A percentile compares a stretch with the other conserved stretches of the same genome.
These are phyloP conservation scores for Chiua virens DNA, from an alignment of 768 basidiomycete genomes.

Conservation along the genomic window DNA sequence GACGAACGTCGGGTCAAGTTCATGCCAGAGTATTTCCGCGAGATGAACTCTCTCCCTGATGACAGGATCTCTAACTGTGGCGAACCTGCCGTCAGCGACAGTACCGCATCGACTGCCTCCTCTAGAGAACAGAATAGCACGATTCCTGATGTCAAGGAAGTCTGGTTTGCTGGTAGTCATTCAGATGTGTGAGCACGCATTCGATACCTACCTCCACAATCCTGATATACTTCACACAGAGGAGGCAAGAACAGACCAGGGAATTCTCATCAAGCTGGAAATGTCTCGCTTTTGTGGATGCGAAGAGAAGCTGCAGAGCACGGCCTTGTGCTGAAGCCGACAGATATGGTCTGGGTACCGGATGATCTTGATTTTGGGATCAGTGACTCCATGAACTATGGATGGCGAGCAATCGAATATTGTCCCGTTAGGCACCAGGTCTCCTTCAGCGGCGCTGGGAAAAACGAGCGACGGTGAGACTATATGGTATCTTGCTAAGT, in stretches of 20 bases:
- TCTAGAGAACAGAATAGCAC: neutral
- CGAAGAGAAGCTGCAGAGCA: conserved; percentile 25
- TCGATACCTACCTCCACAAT: no score
- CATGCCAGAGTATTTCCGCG: conserved; percentile 41
- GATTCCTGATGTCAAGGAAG: conserved; percentile 48
- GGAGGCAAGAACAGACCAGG: conserved; percentile 26
- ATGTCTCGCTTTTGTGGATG: conserved; percentile 34
- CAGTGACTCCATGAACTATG: conserved; percentile 18
- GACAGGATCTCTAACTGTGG: conserved; percentile 10
- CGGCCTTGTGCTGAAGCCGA: conserved; percentile 28
- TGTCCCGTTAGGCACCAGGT: conserved; percentile 26
- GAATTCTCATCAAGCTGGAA: conserved; percentile 21
- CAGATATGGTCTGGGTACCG: conserved; percentile 28
- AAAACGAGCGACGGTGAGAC: conserved; percentile 18
- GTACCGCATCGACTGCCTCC: neutral
- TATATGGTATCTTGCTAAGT: neutral
- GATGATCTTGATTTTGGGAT: conserved; percentile 24
- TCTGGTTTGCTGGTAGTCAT: conserved; percentile 61
- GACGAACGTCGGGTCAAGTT: conserved; percentile 64
- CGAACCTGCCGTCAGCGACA: neutral
- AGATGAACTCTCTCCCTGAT: conserved; percentile 25
- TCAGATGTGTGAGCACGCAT: conserved; percentile 26
- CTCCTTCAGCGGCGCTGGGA: conserved; percentile 16
- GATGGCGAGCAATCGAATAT: conserved; percentile 19
- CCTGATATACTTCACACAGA: conserved; percentile 7